Conservation (phyloP, 1,139 yeast species). For the Arxiozyma slooffiae region DNA sequence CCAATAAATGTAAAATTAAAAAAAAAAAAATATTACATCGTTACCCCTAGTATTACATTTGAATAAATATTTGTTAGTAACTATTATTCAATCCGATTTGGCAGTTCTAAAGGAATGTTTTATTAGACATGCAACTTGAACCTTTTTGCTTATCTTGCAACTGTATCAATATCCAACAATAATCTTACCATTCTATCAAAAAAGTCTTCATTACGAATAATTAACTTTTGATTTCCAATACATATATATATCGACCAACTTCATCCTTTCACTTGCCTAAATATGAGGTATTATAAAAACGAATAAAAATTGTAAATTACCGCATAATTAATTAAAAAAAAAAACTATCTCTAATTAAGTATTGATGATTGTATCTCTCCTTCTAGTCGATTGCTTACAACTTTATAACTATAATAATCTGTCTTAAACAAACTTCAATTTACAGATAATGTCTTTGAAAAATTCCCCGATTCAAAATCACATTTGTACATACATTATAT, state of each 20-base stretch:
- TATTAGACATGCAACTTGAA: not conserved
- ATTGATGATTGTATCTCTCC: not conserved
- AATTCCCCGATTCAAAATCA: not conserved
- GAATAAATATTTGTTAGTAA: not conserved
- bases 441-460: not conserved
- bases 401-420: not conserved
- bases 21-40: not conserved
- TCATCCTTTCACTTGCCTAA: not conserved
- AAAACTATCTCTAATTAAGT: no score
- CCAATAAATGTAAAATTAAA: not conserved
- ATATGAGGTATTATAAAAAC: no score
- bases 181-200: not conserved
- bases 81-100: not conserved
- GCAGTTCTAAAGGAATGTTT: not conserved
- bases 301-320: not conserved
- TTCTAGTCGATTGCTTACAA: no score
- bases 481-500: conserved; percentile 12
- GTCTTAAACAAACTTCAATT: not conserved
- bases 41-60: not conserved
- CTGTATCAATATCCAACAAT: no score
- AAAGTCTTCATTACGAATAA: no score
- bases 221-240: not conserved
- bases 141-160: not conserved
- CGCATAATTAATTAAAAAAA: not conserved
- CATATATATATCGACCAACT: not conserved